Base-by-base conservation (phyloP, 2,329 filamentous ascomycete genomes). In the Paraconiothyrium sp. region DNA sequence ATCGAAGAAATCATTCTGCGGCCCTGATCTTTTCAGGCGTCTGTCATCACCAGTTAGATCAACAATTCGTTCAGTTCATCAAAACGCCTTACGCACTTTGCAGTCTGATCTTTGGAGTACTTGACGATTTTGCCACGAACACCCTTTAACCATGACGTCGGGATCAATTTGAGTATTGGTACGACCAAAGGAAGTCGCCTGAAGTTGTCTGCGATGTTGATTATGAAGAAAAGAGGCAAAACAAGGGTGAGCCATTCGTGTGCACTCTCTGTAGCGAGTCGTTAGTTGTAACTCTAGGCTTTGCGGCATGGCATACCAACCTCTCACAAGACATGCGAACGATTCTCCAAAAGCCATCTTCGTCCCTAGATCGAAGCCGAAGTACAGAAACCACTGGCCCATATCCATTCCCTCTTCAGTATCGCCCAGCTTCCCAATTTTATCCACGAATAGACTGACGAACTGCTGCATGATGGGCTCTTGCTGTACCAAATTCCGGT, bases 291-390 rank as follows among this genome's bases (percentile, higher is more conserved):
- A 16, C 35, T 41, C 16, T 35, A 5, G 20, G 20, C n/a, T 13
- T 24, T 24, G 4, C 20, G n/a, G 11, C 11, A 37, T n/a, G 16
- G 30, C 16, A 32, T 22, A 37, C n/a, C 2, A 37, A 55, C 47
- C 41, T 16, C 13, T 60, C 39, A 57, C 54, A 14, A 70, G 39
- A 44, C 65, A 66, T 30, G 60, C 60, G 20, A 72, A 65, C 3
- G 67, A 60, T 24, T 73, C 71, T 1, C 70, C 70, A 57, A 72
- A 72, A 1, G 67, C 58, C 20, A 73, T 69, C 30, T 73, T 68
- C 5, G 67, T 70, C 50, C 66, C 64, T 9, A 69, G 52, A 43
- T 69, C 67, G 44, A 69, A 69, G 11, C 39, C 41, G 14, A 56
- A 47, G 35, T 56, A 56, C n/a, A 56, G 8, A 27, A 56, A 47